Evolutionary conservation across 2,329 filamentous ascomycete species (phyloP), one percentile per base, ranked within the genome.

Genomic region (Fusarium decemcellulare): DNA sequence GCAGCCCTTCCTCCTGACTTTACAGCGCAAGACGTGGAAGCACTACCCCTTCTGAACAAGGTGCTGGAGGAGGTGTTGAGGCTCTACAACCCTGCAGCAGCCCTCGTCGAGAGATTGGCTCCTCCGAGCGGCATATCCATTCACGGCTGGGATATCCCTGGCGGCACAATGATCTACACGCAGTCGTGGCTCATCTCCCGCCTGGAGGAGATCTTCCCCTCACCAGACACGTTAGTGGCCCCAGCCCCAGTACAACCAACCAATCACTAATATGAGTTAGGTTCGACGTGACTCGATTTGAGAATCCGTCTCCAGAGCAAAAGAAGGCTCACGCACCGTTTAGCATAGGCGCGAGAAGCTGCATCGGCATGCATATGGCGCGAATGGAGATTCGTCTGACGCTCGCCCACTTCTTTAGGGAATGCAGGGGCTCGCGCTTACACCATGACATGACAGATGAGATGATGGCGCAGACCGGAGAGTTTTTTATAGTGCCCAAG

Each of bases 401-500:
- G 4, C 32, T 51, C 1, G 47, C 47, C 8, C 10, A 36, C 2
- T 51, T 51, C 47, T 51, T 51, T 8, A 4, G 32, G 4, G 47
- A 51, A 15, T 51, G 47, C 16, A 51, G 18, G 32, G 47, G 32
- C 2, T 12, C 47, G 23, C 30, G 2, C 6, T 10, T 51, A 14
- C 47, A 51, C 11, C 47, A 51, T 3, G 37, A 14, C 16, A 51
- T 51, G 32, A 51, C 47, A 32, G 47, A 51, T 37, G 32, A 51
- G 2, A 37, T 51, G 47, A 51, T 51, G 47, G 37, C 47, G 12
- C 47, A 51, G 34, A 18, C 27, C 30, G 47, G 47, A 6, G 47
- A 51, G 47, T 51, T 51, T 51, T 51, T 51, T 27, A 51, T 51
- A 11, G 47, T 51, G 8, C 47, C 47, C 16, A 51, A 51, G 37